phyloP scores from a whole-genome alignment of 352 stramenopile genomes.

The Globisporangium nodosum region DNA sequence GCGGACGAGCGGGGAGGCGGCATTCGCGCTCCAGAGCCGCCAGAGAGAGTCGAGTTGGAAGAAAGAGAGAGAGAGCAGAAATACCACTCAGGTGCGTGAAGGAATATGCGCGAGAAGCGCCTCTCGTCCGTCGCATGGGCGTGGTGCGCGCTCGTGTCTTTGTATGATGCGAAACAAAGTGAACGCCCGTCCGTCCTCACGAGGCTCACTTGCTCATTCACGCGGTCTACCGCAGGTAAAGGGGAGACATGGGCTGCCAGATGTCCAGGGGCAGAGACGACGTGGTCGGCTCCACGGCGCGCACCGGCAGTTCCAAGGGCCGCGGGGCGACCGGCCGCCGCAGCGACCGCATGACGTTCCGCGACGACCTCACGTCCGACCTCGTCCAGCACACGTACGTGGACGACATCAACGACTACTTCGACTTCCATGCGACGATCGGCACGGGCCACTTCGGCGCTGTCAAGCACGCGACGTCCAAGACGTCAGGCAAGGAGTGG shows the following conservation, averaged over 20 bases:
- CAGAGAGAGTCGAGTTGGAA: too few relatives aligned
- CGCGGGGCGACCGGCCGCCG: constrained; percentile 6
- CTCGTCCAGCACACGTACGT: constrained; percentile 77
- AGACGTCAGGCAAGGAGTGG: constrained; percentile 65
- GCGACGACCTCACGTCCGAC: constrained; percentile 69
- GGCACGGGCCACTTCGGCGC: constrained; percentile 68
- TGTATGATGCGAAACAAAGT: too few relatives aligned
- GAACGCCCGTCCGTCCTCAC: too few relatives aligned
- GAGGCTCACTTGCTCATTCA: too few relatives aligned
- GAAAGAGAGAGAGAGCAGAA: too few relatives aligned
- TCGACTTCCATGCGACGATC: constrained; percentile 60
- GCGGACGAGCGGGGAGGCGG: too few relatives aligned
- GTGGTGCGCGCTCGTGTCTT: too few relatives aligned
- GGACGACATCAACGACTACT: constrained; percentile 54
- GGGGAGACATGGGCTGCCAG: constrained; percentile 44
- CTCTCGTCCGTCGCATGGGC: too few relatives aligned
- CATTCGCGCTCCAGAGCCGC: too few relatives aligned
- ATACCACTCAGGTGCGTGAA: too few relatives aligned
- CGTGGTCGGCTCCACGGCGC: constrained; percentile 30
- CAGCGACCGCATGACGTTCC: constrained; percentile 33
- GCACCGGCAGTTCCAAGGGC: constrained; percentile 6
- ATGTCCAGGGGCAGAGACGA: constrained; percentile 40
- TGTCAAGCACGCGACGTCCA: constrained; percentile 57
- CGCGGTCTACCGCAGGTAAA: too few relatives aligned
- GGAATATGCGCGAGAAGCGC: too few relatives aligned